phyloP scores from a whole-genome alignment of 2,329 filamentous ascomycete genomes.

The Alternaria alternata region DNA sequence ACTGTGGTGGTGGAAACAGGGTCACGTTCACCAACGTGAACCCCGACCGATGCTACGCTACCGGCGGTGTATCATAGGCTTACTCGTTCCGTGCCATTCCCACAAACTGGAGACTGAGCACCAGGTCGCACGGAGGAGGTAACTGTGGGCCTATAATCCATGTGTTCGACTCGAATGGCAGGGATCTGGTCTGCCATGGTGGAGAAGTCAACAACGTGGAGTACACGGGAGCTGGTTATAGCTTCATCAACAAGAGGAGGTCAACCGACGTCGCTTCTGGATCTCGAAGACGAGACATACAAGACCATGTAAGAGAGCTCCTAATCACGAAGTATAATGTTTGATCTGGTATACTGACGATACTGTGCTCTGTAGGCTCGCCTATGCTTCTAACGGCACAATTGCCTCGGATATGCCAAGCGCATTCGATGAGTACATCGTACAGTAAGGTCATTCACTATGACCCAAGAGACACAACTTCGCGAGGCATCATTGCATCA shows the following conservation, averaged over 20 bases:
- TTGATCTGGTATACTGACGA: too few species aligned
- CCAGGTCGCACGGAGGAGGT: not conserved
- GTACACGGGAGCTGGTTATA: not conserved
- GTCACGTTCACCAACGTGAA: not conserved
- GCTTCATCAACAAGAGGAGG: not conserved
- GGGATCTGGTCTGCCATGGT: not conserved
- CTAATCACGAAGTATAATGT: too few species aligned
- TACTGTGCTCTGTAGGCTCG: accelerated
- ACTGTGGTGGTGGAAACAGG: not conserved
- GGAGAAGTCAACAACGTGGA: not conserved
- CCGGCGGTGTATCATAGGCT: not conserved
- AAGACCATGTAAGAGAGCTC: not conserved
- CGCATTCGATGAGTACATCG: too few species aligned
- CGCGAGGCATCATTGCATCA: too few species aligned
- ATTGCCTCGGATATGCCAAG: not conserved
- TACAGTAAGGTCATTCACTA: too few species aligned
- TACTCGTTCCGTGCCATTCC: not conserved
- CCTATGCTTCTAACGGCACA: not conserved
- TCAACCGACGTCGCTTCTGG: not conserved
- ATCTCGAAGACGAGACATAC: not conserved
- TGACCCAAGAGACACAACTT: too few species aligned
- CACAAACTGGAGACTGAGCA: not conserved
- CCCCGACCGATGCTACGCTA: not conserved
- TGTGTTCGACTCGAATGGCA: not conserved
- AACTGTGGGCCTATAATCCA: not conserved